Evolutionary conservation across 2,329 filamentous ascomycete species (phyloP).

Genomic region (Exophiala calicioides): DNA sequence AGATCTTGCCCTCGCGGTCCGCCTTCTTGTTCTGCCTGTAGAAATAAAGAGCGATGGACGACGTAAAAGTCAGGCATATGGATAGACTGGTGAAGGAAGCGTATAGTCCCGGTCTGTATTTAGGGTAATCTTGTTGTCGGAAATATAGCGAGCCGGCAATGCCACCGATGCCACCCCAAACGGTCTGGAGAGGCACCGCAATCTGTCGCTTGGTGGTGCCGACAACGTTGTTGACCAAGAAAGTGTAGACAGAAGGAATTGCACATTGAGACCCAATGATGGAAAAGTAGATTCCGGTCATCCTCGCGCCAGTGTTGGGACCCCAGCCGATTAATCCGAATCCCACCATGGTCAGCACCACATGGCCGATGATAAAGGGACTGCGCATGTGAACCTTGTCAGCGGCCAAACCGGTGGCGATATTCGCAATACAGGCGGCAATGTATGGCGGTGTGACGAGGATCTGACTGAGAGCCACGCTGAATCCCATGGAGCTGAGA

Average conservation of each 20-base stretch:
- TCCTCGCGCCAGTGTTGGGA: constrained; percentile 2
- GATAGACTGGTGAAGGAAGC: constrained; percentile 49
- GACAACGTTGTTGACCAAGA: constrained; percentile 7
- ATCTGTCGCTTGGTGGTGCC: constrained; percentile 8
- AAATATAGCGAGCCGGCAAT: constrained; percentile 75
- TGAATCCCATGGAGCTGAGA: constrained; percentile 28
- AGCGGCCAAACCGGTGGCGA: constrained; percentile 29
- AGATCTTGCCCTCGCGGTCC: constrained; percentile 46
- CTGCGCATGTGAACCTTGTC: constrained; percentile 35
- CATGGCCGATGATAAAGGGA: constrained; percentile 33
- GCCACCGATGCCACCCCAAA: constrained; percentile 64
- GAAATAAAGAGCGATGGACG: constrained; percentile 53
- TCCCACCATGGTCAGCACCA: constrained; percentile 28
- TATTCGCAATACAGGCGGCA: constrained; percentile 29
- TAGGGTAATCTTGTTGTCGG: constrained; percentile 43
- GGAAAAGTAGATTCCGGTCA: constrained; percentile 23
- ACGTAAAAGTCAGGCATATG: constrained; percentile 53
- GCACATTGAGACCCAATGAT: constrained; percentile 3
- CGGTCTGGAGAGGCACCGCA: constrained; percentile 1
- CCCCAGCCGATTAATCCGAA: constrained; percentile 16
- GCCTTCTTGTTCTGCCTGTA: constrained; percentile 53
- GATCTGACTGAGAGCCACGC: constrained; percentile 33
- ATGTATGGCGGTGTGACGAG: constrained; percentile 32
- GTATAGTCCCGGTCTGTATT: constrained; percentile 35
- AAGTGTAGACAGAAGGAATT: constrained; percentile 4